Conservation (phyloP, 1,284 basidiomycete species). For the Leccinum fuscescens region DNA sequence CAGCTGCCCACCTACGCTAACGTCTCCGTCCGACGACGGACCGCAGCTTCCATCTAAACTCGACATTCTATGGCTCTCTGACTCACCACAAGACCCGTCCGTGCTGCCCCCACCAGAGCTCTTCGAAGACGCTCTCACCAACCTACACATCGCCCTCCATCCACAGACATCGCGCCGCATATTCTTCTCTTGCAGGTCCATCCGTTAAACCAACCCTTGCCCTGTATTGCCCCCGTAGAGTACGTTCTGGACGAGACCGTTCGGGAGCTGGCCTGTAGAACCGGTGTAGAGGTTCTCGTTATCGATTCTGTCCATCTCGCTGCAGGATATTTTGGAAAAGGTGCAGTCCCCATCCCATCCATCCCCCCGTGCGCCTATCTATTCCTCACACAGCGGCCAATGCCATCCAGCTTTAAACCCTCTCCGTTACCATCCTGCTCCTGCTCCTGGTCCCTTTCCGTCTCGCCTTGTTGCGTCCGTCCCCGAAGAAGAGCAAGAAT, state of each 20-base stretch:
- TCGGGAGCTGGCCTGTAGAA: constrained; percentile 66
- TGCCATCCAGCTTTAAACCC: constrained; percentile 69
- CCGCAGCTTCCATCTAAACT: constrained; percentile 52
- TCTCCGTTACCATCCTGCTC: constrained; percentile 56
- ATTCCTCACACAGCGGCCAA: constrained; percentile 48
- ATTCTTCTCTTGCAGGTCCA: constrained; percentile 48
- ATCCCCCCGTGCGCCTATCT: constrained; percentile 4
- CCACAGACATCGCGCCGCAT: constrained; percentile 74
- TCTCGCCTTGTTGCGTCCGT: constrained; percentile 37
- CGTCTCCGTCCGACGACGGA: too few species aligned
- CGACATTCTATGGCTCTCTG: constrained; percentile 63
- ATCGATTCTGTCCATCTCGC: constrained; percentile 80
- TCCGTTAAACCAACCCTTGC: constrained; percentile 73
- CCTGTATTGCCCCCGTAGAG: constrained; percentile 81
- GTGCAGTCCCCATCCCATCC: constrained; percentile 36
- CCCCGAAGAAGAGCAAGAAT: constrained; percentile 48
- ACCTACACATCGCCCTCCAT: constrained; percentile 71
- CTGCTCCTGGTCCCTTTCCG: constrained; percentile 21
- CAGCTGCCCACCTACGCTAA: too few species aligned
- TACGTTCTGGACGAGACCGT: constrained; percentile 78
- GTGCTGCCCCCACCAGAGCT: constrained; percentile 54
- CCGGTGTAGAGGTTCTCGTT: constrained; percentile 76
- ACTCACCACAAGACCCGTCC: constrained; percentile 24
- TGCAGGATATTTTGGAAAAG: constrained; percentile 74
- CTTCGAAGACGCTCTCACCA: constrained; percentile 68